Base-by-base conservation (phyloP, 345 rosid genomes). In the Populus simonii region DNA sequence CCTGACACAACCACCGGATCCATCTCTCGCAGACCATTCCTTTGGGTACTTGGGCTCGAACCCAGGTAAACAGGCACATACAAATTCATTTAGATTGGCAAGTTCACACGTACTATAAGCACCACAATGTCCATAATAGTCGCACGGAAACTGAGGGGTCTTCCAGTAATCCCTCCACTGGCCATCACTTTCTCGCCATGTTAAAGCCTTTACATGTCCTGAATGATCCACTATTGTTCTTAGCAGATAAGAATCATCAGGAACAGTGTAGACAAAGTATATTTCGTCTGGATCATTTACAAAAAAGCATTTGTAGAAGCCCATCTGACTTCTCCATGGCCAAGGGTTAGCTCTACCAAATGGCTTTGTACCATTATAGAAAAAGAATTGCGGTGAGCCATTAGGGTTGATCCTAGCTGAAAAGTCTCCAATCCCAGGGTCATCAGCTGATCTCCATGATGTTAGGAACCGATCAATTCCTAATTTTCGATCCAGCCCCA, bases 71-170 rank as follows among this genome's bases (percentile, higher is more conserved):
- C 68, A 65, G 17, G 35, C 23, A 5, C 78, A 75, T 66, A 4
- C 66, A 49, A 61, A 75, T 8, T 35, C 8, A 33, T 1, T 67
- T 39, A 6, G 45, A 66, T 22, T 2, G 45, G 13, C 35, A 22
- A 8, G 5, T 43, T 67, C 9, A 33, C 78, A 75, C n/a, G 35
- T 68, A 15, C 72, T 47, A 22, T 29, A 75, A 23, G 72, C 71
- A n/a, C 78, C 78, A 67, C 78, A 75, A 7, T 66, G 8, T 59
- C 72, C 78, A 75, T 75, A 75, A n/a, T 47, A 31, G 66, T 67
- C 72, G 9, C 78, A 75, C 4, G 2, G 72, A 7, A 66, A 27
- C 33, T 27, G 29, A 23, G 68, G 9, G 16, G 22, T 0, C 35
- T 6, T 65, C 33, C 35, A 65, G 17, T 10, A 8, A 0, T 65